Base-by-base conservation (phyloP, 2,329 filamentous ascomycete species). In the Trichoderma afroharzianum region DNA sequence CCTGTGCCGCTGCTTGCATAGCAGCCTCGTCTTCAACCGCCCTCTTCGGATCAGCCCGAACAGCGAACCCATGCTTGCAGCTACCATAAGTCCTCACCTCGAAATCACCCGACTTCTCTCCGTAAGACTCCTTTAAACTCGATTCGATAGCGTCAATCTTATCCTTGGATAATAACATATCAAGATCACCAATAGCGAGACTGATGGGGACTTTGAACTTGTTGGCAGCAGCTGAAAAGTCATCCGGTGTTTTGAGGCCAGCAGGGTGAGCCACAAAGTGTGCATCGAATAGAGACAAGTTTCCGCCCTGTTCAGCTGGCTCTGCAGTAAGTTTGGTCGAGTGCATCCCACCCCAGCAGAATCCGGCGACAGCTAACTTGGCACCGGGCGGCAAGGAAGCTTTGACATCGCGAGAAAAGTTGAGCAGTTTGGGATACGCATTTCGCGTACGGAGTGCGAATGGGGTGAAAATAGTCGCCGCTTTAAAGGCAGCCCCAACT, bases 301-400 rank as follows among this genome's bases (percentile, higher is more conserved):
- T 53, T 18, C 39, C 36, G 6, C 39, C 39, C 2, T 64, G 39
- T 32, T 53, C 28, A 26, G 62, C 62, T 32, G 62, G 26, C 2
- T 64, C 18, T 28, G 24, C 28, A 5, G 62, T 64, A 26, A 64
- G 39, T 32, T 64, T 64, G 18, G 39, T 64, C 7, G 62, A 64
- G 28, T 64, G 62, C 62, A 64, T 64, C 11, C 62, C 39, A 24
- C 62, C 62, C 62, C 62, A 64, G 18, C 62, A 64, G 39, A 64
- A 64, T n/a, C 62, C 62, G 7, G 62, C 62, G 0, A 64, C 39
- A 11, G 26, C 62, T 0, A 64, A 3, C 12, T 64, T 64, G 11
- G 39, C 62, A 21, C 32, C 43, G 0, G 36, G 3, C 6, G 62
- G 62, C 62, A 64, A 50, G 8, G 62, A 64, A 33, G 36, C 39